These are phyloP conservation scores for Mallotus repandus DNA, from an alignment of 441 rosid species.

Conservation along the genomic window DNA sequence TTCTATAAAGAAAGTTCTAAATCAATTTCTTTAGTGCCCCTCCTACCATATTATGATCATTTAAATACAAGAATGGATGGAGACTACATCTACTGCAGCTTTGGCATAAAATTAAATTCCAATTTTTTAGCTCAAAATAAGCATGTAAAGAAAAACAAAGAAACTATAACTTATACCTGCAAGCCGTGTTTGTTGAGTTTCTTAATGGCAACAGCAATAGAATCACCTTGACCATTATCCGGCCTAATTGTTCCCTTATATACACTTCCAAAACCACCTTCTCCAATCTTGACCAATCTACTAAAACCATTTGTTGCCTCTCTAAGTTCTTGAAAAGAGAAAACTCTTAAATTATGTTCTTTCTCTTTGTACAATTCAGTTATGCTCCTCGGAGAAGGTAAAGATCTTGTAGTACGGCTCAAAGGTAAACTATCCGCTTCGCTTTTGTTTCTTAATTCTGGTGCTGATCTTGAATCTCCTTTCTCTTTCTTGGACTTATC, in stretches of 20 bases:
- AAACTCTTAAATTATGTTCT: conserved; percentile 63
- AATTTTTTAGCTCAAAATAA: too few relatives aligned
- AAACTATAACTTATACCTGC: conserved; percentile 39
- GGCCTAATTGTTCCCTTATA: conserved; percentile 60
- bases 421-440: conserved; percentile 24
- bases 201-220: conserved; percentile 47
- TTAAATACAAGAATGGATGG: not conserved
- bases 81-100: not conserved
- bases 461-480: conserved; percentile 44
- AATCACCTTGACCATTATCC: conserved; percentile 36
- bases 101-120: too few relatives aligned
- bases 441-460: conserved; percentile 36
- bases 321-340: conserved; percentile 63
- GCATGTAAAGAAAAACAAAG: not conserved
- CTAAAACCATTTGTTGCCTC: conserved; percentile 64
- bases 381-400: conserved; percentile 61
- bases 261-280: conserved; percentile 88
- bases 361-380: conserved; percentile 64
- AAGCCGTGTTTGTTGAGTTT: conserved; percentile 55
- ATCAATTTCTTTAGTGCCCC: not conserved
- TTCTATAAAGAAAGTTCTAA: not conserved
- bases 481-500: conserved; percentile 47
- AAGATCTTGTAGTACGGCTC: conserved; percentile 50
- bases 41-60: not conserved
- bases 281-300: conserved; percentile 72